A percentile compares a stretch with the other conserved stretches of the same genome.
These are phyloP conservation scores for Mrakia blollopis DNA, from an alignment of 768 basidiomycete species.

Conservation along the genomic window DNA sequence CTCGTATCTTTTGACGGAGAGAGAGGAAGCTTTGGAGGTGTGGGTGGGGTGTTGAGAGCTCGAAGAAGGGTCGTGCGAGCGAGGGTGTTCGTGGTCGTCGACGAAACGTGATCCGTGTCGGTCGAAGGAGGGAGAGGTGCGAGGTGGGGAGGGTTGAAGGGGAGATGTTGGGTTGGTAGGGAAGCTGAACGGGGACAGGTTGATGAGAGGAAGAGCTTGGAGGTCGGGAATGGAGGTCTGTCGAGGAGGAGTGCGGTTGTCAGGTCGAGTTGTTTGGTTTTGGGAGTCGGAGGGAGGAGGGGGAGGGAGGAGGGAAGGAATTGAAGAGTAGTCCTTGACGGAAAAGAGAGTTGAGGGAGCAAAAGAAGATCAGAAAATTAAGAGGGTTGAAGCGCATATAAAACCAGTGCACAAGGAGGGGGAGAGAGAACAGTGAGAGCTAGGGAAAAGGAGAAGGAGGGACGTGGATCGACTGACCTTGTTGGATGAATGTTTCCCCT, in stretches of 20 bases:
- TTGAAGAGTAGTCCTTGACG: neutral
- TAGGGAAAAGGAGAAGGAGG: neutral
- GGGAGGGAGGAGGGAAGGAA: neutral
- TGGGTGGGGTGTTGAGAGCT: constrained; percentile 4
- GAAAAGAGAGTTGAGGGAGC: neutral
- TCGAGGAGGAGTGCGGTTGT: constrained; percentile 1
- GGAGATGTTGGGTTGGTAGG: neutral
- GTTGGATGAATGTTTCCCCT: neutral
- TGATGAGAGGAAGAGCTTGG: neutral
- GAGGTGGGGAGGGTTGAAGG: neutral
- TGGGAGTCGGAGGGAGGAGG: neutral
- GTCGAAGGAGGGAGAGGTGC: neutral
- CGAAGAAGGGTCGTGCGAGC: neutral
- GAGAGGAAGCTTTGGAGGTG: neutral
- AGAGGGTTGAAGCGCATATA: too few relatives aligned
- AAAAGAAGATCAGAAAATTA: neutral
- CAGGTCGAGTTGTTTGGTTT: neutral
- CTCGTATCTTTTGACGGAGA: constrained; percentile 1
- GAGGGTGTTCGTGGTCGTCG: neutral
- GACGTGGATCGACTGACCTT: neutral
- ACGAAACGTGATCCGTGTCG: neutral
- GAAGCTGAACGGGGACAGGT: constrained; percentile 10
- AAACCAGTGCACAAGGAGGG: too few relatives aligned
- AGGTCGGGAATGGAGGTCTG: neutral
- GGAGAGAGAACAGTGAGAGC: neutral